Conservation (phyloP, 768 basidiomycete genomes). For the Amanita molliuscula region DNA sequence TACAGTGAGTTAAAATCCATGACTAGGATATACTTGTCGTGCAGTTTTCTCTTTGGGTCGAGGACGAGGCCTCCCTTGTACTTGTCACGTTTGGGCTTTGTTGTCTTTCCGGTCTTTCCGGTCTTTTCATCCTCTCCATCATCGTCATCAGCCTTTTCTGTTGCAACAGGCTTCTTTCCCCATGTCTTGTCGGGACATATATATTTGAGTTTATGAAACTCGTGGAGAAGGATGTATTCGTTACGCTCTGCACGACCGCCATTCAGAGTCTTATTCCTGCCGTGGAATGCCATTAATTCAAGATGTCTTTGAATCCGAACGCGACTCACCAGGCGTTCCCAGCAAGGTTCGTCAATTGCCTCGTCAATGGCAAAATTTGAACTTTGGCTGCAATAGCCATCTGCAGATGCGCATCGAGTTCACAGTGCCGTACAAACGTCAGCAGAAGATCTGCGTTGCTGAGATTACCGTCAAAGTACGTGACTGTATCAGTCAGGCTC, state of each 20-base stretch:
- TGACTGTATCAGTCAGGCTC: conserved; percentile 91
- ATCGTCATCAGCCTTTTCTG: conserved; percentile 39
- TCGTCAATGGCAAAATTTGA: conserved; percentile 86
- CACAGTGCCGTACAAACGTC: conserved; percentile 88
- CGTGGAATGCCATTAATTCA: neutral
- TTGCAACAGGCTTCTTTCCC: conserved; percentile 57
- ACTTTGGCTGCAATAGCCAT: conserved; percentile 96
- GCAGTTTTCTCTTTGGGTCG: conserved; percentile 89
- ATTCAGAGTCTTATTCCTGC: conserved; percentile 93
- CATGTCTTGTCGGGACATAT: conserved; percentile 93
- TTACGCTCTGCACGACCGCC: conserved; percentile 98
- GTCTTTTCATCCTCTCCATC: conserved; percentile 34
- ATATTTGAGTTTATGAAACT: conserved; percentile 94
- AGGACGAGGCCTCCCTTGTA: conserved; percentile 99
- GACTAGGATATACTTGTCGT: conserved; percentile 95
- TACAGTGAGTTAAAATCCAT: conserved; percentile 99
- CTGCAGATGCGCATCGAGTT: conserved; percentile 91
- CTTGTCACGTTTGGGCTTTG: conserved; percentile 78
- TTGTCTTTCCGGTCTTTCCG: conserved; percentile 44
- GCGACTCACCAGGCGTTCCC: conserved; percentile 85
- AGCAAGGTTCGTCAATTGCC: conserved; percentile 89
- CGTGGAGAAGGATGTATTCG: conserved; percentile 96
- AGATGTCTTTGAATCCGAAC: neutral
- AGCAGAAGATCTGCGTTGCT: conserved; percentile 68
- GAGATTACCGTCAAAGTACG: conserved; percentile 80